Base-by-base conservation (phyloP, 2,329 filamentous ascomycete species). In the Graphiopsis chlorocephala region DNA sequence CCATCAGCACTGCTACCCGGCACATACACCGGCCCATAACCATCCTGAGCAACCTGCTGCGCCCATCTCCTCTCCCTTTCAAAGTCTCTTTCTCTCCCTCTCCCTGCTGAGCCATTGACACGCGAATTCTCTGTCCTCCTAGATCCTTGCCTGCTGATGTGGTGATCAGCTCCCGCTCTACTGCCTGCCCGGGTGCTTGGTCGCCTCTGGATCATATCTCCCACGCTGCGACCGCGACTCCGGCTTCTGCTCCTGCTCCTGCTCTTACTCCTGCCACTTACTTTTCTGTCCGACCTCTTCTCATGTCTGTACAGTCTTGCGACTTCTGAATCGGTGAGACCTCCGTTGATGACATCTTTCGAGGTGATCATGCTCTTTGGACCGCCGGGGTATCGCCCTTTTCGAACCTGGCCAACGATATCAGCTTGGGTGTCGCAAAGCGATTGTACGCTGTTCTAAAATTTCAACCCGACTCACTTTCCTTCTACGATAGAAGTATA, bases 401-500 rank as follows among this genome's bases (percentile, higher is more conserved):
- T 76, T 45, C 74, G 71, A 17, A 78, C 77, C 73, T 76, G 61
- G 8, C 7, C 23, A 33, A 8, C 38, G 25, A 48, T 29, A 25
- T 59, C 28, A 58, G 38, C 53, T 52, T 29, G 8, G 11, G 3
- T 45, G 33, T 47, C 25, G 15, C 26, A 29, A 3, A 31, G 25
- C 38, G 14, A 4, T 2, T 12, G 10, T 20, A 31, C 29, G 14
- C 47, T 14, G n/a, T 7, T 15, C 2, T 25, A n/a, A 12, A 20
- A 20, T 11, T 1, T 53, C 4, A 12, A 42, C 12, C 23, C 11
- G 29, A 48, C 57, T 28, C 64, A 75, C 74, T 68, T 76, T 78
- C 4, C 71, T 70, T 53, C 75, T 72, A 33, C 78, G 72, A 48
- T 75, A 74, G 68, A 79, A 80, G 66, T 78, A 80, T 0, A 73